Evolutionary conservation across 2,329 filamentous ascomycete species (phyloP), one percentile per base, ranked within the genome.

Genomic region (Microdochium nivale): DNA sequence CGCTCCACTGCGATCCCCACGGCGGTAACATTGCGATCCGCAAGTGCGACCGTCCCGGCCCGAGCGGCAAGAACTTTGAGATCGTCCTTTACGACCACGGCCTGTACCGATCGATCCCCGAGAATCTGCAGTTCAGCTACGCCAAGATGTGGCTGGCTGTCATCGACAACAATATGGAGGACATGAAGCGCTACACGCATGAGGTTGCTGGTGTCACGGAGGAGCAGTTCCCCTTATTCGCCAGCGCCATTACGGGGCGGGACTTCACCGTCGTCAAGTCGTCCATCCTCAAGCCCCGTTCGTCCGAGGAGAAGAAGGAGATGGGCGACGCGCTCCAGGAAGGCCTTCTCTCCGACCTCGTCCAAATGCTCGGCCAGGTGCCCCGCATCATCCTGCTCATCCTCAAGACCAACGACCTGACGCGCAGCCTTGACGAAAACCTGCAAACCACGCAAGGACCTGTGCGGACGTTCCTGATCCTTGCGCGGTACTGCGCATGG

Each of bases 81-180:
- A 81, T 99, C 51, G 86, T 99, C 52, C 79, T 99, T 2, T 99
- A 99, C 71, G 94, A 99, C 64, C 94, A 99, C 67, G 95, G 94
- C 2, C 78, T 99, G 2, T 99, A 99, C 70, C 87, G 95, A 53
- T 89, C 95, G 59, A 97, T 97, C 50, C 88, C 91, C 0, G 74
- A 83, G 52, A 71, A 81, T 1, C 71, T 96, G 25, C 85, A 90
- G 50, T 83, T 90, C 24, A 88, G 86, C 19, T 99, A 99, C 62
- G 94, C 94, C 50, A 95, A 96, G 69, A 87, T 99, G 66, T 99
- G 94, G 94, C 83, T 99, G 11, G 91, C 94, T 4, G 89, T 99
- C 24, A 87, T 99, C 50, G 89, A 97, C 59, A 87, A 87, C 0
- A 89, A 99, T 63, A 86, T 96, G 70, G 70, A 77, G 2, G 76